These are phyloP conservation scores for Athelia sp. DNA, from an alignment of 1,284 basidiomycete genomes.

Conservation along the genomic window DNA sequence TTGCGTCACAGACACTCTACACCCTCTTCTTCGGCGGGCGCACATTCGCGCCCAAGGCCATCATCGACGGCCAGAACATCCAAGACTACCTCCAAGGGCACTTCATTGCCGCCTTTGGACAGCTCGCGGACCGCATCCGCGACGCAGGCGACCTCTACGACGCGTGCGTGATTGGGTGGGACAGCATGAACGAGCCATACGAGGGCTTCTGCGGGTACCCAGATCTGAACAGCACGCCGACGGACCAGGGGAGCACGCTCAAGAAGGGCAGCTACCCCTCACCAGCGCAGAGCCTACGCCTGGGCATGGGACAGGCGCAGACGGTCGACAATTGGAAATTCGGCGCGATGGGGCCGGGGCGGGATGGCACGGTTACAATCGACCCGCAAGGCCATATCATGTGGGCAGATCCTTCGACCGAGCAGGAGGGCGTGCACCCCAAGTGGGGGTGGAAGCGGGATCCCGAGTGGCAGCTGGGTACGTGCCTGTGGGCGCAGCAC, in stretches of 20 bases:
- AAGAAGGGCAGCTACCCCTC: slow-evolving; percentile 88
- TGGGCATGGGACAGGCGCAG: slow-evolving; percentile 86
- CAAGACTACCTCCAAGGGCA: slow-evolving; percentile 92
- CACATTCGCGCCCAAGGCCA: slow-evolving; percentile 85
- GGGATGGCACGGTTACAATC: slow-evolving; percentile 69
- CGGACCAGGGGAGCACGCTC: slow-evolving; percentile 63
- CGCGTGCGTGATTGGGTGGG: slow-evolving; percentile 92
- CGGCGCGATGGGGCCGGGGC: slow-evolving; percentile 73
- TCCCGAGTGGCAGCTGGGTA: slow-evolving; percentile 76
- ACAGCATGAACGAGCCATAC: slow-evolving; percentile 92
- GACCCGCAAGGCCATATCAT: slow-evolving; percentile 79
- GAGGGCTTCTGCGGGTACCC: slow-evolving; percentile 81
- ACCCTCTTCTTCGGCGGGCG: slow-evolving; percentile 93
- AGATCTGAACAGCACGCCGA: slow-evolving; percentile 66
- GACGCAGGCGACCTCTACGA: slow-evolving; percentile 77
- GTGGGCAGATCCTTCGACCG: slow-evolving; percentile 57
- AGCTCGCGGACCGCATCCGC: slow-evolving; percentile 72
- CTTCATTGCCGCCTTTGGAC: slow-evolving; percentile 74
- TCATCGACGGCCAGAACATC: slow-evolving; percentile 90
- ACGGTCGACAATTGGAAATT: slow-evolving; percentile 87
- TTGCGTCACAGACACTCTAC: slow-evolving; percentile 86
- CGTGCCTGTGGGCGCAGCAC: slow-evolving; percentile 90
- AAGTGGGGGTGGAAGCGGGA: slow-evolving; percentile 83
- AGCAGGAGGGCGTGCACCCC: slow-evolving; percentile 41
- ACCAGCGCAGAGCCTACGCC: slow-evolving; percentile 76